phyloP scores from a whole-genome alignment of 805 yeast genomes.

The Kazachstania kunashirensis region DNA sequence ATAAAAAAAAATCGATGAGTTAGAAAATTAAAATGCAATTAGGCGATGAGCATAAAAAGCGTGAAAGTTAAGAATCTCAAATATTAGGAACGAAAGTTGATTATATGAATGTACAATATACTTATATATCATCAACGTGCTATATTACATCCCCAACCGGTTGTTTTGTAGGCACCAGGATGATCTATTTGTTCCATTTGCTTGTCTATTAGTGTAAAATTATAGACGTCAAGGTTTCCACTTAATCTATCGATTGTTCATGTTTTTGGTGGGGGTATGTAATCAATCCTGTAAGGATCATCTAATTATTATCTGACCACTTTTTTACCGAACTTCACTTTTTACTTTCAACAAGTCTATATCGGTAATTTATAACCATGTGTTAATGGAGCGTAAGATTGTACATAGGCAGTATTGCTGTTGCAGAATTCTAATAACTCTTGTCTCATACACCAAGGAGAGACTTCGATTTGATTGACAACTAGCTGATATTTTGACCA shows the following conservation, averaged over 20 bases:
- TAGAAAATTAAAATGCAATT: not conserved
- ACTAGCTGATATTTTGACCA: constrained; percentile 52
- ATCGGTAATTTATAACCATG: constrained; percentile 52
- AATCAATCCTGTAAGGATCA: constrained; percentile 71
- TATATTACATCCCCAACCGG: constrained; percentile 68
- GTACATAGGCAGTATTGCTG: constrained; percentile 46
- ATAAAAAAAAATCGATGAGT: constrained; percentile 1
- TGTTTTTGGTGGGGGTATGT: constrained; percentile 63
- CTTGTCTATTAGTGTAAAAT: constrained; percentile 36
- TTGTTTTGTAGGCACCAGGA: constrained; percentile 55
- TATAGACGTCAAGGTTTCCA: constrained; percentile 45
- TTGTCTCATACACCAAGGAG: constrained; percentile 70
- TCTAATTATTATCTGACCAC: constrained; percentile 56
- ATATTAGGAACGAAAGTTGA: no score
- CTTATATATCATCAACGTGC: no score
- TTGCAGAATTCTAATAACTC: constrained; percentile 55
- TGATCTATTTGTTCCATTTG: constrained; percentile 37
- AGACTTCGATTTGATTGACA: constrained; percentile 73
- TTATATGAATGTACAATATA: no score
- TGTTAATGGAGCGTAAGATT: constrained; percentile 74
- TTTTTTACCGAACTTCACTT: constrained; percentile 37
- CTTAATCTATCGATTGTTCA: constrained; percentile 41
- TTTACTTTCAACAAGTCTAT: constrained; percentile 43
- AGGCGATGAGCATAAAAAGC: not conserved
- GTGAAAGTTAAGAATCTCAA: no score